Conservation (phyloP, 2,329 filamentous ascomycete species). For the Hymenoscyphus albidus region DNA sequence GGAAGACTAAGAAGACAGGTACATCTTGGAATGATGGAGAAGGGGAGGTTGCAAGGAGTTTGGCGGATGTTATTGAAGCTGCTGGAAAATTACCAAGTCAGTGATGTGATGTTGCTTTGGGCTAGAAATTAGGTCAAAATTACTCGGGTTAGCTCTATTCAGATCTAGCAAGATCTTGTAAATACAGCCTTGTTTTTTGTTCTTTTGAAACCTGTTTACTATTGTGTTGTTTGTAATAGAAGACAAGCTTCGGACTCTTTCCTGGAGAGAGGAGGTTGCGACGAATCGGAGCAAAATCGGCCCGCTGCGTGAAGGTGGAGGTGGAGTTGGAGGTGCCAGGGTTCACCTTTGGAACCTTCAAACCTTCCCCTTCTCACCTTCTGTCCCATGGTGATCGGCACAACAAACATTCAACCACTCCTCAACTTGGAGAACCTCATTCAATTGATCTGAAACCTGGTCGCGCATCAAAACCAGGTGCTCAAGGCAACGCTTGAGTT, state of each 20-base stretch:
- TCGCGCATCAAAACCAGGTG: background rate
- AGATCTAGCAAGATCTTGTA: background rate
- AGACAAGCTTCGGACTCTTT: too few species aligned
- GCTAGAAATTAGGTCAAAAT: background rate
- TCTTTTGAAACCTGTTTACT: background rate
- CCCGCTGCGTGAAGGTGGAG: background rate
- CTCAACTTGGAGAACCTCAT: background rate
- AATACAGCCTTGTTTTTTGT: background rate
- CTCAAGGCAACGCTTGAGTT: background rate
- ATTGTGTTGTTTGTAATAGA: too few species aligned
- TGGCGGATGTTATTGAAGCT: conserved; percentile 25
- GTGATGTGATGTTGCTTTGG: background rate
- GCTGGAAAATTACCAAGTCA: conserved; percentile 22
- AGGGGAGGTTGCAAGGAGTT: conserved; percentile 21
- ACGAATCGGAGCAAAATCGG: background rate
- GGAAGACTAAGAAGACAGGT: conserved; percentile 15
- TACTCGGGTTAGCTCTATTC: background rate
- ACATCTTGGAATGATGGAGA: conserved; percentile 16
- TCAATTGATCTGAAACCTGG: background rate
- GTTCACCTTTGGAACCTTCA: background rate
- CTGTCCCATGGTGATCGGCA: background rate
- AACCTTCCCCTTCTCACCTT: background rate
- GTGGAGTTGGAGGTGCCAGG: background rate
- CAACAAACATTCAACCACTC: background rate
- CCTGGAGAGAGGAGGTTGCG: background rate